A percentile compares a stretch with the other conserved stretches of the same genome.
These are phyloP conservation scores for Penicillium lividum DNA, from an alignment of 495 filamentous ascomycete species.

Conservation along the genomic window DNA sequence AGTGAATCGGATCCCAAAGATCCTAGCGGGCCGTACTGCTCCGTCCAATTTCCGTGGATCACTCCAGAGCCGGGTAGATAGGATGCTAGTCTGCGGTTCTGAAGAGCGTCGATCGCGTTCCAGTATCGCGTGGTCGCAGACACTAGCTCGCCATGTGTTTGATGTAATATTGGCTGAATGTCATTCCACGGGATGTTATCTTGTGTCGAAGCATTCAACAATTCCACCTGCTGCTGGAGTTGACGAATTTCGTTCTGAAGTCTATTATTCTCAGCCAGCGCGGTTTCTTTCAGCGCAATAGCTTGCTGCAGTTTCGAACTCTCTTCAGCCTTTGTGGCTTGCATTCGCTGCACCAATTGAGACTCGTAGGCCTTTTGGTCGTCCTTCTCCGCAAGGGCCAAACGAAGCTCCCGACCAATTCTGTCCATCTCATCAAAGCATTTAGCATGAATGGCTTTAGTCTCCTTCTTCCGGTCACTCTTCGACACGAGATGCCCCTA, in stretches of 20 bases:
- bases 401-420: background rate
- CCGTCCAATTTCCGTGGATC: slow-evolving; percentile 12
- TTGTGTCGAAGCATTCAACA: slow-evolving; percentile 13
- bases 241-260: slow-evolving; percentile 9
- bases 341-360: background rate
- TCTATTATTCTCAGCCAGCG: slow-evolving; percentile 9
- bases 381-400: background rate
- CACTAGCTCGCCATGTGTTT: slow-evolving; percentile 17
- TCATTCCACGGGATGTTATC: slow-evolving; percentile 19
- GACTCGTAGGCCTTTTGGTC: background rate
- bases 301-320: slow-evolving; percentile 3
- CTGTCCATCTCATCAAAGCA: background rate
- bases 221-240: slow-evolving; percentile 19
- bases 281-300: background rate
- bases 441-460: background rate
- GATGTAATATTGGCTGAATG: slow-evolving; percentile 16
- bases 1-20: background rate
- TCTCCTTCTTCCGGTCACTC: background rate
- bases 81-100: slow-evolving; percentile 17
- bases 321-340: background rate
- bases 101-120: slow-evolving; percentile 12
- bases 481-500: background rate
- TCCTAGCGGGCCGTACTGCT: slow-evolving; percentile 9
- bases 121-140: slow-evolving; percentile 14
- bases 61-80: slow-evolving; percentile 18